Percentiles rank a stretch among this genome's conserved stretches.
Evolutionary conservation across 495 filamentous ascomycete genomes (phyloP).

Genomic region (Choiromyces venosus): DNA sequence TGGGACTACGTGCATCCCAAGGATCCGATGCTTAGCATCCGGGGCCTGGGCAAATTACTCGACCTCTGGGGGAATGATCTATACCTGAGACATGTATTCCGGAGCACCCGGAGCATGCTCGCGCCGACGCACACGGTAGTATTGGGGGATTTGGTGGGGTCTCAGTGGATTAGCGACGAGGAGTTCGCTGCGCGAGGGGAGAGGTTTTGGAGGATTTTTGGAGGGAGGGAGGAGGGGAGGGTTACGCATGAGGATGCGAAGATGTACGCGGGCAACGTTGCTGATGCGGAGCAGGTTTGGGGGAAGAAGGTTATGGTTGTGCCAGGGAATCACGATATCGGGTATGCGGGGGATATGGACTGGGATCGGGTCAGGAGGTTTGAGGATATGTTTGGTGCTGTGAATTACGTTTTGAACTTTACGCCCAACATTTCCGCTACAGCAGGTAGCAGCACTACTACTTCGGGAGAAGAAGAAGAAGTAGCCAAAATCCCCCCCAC

Average conservation of each 20-base stretch:
- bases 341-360: conserved; percentile 86
- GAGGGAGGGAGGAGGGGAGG: conserved; percentile 50
- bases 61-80: conserved; percentile 91
- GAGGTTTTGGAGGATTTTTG: conserved; percentile 81
- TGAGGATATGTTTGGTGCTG: conserved; percentile 71
- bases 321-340: conserved; percentile 91
- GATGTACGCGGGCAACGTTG: conserved; percentile 49
- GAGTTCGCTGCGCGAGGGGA: conserved; percentile 69
- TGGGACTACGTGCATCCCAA: conserved; percentile 49
- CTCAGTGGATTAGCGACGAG: conserved; percentile 83
- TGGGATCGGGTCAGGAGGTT: conserved; percentile 66
- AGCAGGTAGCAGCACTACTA: conserved; percentile 40
- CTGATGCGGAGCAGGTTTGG: conserved; percentile 56
- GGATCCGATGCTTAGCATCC: conserved; percentile 40
- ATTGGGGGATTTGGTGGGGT: conserved; percentile 87
- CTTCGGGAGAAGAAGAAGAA: conserved; percentile 42
- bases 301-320: conserved; percentile 72
- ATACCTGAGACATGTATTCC: conserved; percentile 89
- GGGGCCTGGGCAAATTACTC: conserved; percentile 60
- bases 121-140: conserved; percentile 81
- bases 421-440: conserved; percentile 49
- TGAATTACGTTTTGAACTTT: conserved; percentile 82
- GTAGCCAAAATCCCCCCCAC: conserved; percentile 44
- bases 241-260: conserved; percentile 52
- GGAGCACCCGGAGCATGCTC: conserved; percentile 65